These are phyloP conservation scores for Tolypocladium ovalisporum DNA, from an alignment of 2,329 filamentous ascomycete species.

Conservation along the genomic window DNA sequence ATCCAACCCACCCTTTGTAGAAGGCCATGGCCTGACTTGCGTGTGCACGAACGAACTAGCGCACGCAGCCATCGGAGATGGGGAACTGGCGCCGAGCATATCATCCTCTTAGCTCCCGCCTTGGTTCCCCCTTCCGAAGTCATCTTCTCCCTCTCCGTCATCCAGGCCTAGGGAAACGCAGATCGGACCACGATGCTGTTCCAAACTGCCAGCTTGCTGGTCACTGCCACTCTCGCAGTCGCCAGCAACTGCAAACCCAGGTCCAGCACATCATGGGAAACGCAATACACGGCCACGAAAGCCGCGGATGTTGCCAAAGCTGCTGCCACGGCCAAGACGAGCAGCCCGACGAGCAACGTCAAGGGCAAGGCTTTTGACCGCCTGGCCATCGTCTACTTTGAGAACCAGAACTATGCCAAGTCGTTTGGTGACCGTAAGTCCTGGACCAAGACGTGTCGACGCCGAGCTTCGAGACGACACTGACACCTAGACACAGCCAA, in stretches of 20 bases:
- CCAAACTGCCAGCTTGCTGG: constrained; percentile 10
- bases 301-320: constrained; percentile 40
- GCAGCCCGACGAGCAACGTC: constrained; percentile 51
- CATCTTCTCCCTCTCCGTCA: not conserved
- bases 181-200: constrained; percentile 7
- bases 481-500: constrained; percentile 9
- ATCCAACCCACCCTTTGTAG: not conserved
- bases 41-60: not conserved
- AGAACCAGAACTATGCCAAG: constrained; percentile 62
- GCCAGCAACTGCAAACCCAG: constrained; percentile 8
- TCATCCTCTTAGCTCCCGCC: not conserved
- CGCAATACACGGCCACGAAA: constrained; percentile 39
- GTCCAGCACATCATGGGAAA: constrained; percentile 17
- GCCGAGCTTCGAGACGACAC: not conserved
- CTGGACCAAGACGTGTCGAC: not conserved
- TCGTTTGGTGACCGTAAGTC: constrained; percentile 49
- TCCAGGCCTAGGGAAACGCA: not conserved
- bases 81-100: not conserved
- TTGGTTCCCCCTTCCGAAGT: not conserved
- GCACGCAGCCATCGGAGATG: not conserved
- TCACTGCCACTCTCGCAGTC: constrained; percentile 13
- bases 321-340: constrained; percentile 48
- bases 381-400: constrained; percentile 63
- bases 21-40: not conserved
- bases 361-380: constrained; percentile 64